phyloP scores from a whole-genome alignment of 208 protist genomes.

The Zelonia costaricensis region DNA sequence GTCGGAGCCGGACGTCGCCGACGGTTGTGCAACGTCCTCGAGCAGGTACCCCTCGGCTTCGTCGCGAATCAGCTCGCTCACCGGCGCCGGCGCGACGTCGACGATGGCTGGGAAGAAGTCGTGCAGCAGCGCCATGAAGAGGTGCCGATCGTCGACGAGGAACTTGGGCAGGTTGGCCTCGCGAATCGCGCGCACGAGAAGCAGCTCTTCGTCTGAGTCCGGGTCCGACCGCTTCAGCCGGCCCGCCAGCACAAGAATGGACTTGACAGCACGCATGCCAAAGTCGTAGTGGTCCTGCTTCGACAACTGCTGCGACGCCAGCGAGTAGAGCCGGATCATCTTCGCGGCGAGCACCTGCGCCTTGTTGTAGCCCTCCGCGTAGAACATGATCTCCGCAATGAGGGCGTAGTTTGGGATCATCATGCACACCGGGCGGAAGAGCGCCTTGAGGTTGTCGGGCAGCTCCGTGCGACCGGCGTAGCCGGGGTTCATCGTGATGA shows the following conservation, averaged over 20 bases:
- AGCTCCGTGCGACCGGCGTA: slow-evolving; percentile 97
- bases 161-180: slow-evolving; percentile 95
- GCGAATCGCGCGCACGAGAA: slow-evolving; percentile 90
- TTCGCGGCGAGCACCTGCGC: slow-evolving; percentile 91
- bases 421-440: slow-evolving; percentile 97
- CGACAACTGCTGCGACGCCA: slow-evolving; percentile 95
- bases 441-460: slow-evolving; percentile 97
- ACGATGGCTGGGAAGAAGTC: slow-evolving; percentile 89
- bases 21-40: slow-evolving; percentile 26
- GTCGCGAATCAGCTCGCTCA: slow-evolving; percentile 53
- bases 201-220: slow-evolving; percentile 88
- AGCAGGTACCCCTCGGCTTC: slow-evolving; percentile 54
- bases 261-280: slow-evolving; percentile 95
- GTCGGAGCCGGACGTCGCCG: neutral
- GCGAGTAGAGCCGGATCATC: slow-evolving; percentile 95
- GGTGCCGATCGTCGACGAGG: slow-evolving; percentile 84
- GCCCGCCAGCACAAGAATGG: slow-evolving; percentile 94
- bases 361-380: slow-evolving; percentile 96
- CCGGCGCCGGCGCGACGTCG: slow-evolving; percentile 32
- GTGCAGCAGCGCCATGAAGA: slow-evolving; percentile 90
- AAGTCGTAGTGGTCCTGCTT: slow-evolving; percentile 97
- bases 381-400: slow-evolving; percentile 97
- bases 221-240: slow-evolving; percentile 86
- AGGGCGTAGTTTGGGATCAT: slow-evolving; percentile 97
- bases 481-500: slow-evolving; percentile 98